Base-by-base conservation (phyloP, 202 grass and related monocot genomes). In the Panicum hallii region DNA sequence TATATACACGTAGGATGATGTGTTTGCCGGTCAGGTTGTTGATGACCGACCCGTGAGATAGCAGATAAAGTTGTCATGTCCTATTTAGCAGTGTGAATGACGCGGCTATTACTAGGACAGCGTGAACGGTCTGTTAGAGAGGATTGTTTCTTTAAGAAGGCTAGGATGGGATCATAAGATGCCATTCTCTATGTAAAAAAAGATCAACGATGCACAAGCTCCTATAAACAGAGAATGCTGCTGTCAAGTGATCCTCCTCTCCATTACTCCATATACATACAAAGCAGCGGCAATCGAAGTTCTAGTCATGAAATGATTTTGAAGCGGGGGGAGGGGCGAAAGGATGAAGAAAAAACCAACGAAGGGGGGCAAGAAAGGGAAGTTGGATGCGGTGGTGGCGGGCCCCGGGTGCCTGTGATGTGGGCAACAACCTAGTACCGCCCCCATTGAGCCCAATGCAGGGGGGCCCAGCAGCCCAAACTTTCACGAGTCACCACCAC, bases 371-470 rank as follows among this genome's bases (percentile, higher is more conserved):
- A 47, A n/a, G 9, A 7, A 65, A 79, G 15, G 15, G 34, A 47
- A 20, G 22, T 44, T 70, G 20, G 15, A 67, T 48, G 48, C 28
- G 45, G 26, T 61, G 49, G 63, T 53, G 60, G 84, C 45, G 71
- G 85, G 82, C 42, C 42, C 82, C 11, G 1, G 26, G 55, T 80
- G 86, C 53, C 79, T 26, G 30, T 74, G 45, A 70, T 44, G 83
- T 83, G 90, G 90, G 83, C 74, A 86, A 86, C 87, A 92, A 92
- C 87, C 86, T 86, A 80, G 87, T 83, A 92, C 87, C 75, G 19
- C 73, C 64, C 79, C 67, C 62, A 76, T 91, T 79, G 62, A 72
- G 67, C 78, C 57, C 48, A 87, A 63, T n/a, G 41, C 79, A 68
- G 50, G 3, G 34, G 49, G 77, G 1, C 74, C 75, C 43, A 38